Percentiles rank a stretch among this genome's conserved stretches.
These are phyloP conservation scores for Fusarium guadeloupense DNA, from an alignment of 2,329 filamentous ascomycete species.

Conservation along the genomic window DNA sequence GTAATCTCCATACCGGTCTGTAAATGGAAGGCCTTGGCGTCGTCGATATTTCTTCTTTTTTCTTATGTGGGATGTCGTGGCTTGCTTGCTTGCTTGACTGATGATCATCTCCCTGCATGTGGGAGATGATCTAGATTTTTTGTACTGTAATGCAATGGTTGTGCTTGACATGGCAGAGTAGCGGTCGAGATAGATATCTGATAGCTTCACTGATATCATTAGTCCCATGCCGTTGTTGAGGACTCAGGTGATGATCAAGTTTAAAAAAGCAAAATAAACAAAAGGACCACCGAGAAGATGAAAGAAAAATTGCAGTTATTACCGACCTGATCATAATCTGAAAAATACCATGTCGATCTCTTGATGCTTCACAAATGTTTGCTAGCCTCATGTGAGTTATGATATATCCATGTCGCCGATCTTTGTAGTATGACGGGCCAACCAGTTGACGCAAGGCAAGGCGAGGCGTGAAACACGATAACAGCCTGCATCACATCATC, in stretches of 20 bases:
- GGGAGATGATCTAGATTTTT: not conserved
- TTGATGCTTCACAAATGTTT: not conserved
- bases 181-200: no score
- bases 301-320: not conserved
- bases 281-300: no score
- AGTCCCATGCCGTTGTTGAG: no score
- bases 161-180: no score
- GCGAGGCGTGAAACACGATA: not conserved
- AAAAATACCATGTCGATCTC: conserved; percentile 9
- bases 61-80: no score
- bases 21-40: not conserved
- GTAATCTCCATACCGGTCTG: conserved; percentile 34
- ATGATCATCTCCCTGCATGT: conserved; percentile 19
- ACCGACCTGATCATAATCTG: not conserved
- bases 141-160: no score
- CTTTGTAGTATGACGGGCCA: not conserved
- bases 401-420: conserved; percentile 28
- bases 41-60: conserved; percentile 8
- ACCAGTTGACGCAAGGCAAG: not conserved
- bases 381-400: conserved; percentile 18
- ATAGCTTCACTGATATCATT: no score
- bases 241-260: no score
- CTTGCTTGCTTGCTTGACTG: not conserved
- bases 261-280: no score
- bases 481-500: conserved; percentile 4